Base-by-base conservation (phyloP, 805 yeast genomes). In the Hanseniaspora clermontiae region DNA sequence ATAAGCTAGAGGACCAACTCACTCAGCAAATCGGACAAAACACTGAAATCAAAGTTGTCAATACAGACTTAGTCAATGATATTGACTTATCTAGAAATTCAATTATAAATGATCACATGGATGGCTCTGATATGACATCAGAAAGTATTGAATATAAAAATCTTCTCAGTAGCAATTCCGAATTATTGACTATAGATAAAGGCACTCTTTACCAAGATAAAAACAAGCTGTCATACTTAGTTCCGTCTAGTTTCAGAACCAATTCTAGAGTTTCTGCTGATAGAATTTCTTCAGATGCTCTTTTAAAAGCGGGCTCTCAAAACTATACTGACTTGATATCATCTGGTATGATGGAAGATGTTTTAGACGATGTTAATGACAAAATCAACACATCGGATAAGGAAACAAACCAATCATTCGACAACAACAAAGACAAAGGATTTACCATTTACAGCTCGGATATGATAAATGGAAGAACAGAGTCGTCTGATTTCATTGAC, bases 1-100 rank as follows among this genome's bases (percentile, higher is more conserved):
- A 54, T n/a, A 61, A 62, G 32, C 59, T 62, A 7, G 63, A 63
- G 42, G 64, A 64, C 34, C 62, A 58, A 49, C 59, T 62, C 4
- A 61, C 56, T 12, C 52, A 51, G 9, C 42, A 58, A 7, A 36
- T 20, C 2, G 27, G 19, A 11, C 17, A 15, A 14, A 40, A 39
- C 9, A 49, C 4, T 7, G 17, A 39, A 4, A 15, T 7, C 11
- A 32, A 6, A 27, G 19, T 5, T 14, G 12, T n/a, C 8, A 27
- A 37, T 19, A 14, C 29, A 11, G 29, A 36, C 7, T 10, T 6
- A 15, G 17, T 37, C 19, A 34, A 47, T 8, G n/a, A 20, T 12
- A 15, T 5, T 11, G 34, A 34, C 3, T 24, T 24, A 5, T 19
- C n/a, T 24, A 27, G 45, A 2, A 31, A 42, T 8, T 12, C 45